Conservation (phyloP, 306 rosid species). For the Lithocarpus polystachyus region DNA sequence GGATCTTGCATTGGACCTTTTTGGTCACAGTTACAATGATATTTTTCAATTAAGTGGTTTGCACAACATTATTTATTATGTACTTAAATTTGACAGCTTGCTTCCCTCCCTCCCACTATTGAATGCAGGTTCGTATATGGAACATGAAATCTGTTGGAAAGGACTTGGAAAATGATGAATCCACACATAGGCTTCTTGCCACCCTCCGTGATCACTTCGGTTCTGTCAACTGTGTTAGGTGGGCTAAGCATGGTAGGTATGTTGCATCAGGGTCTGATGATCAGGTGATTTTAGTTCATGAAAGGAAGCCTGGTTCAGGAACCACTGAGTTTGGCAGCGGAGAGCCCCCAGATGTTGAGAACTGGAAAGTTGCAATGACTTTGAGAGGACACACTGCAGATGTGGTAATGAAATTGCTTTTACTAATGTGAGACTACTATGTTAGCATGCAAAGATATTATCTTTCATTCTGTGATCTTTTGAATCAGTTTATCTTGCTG, state of each 20-base stretch:
- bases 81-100: not conserved
- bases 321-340: conserved; percentile 98
- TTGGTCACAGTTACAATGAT: too few species aligned
- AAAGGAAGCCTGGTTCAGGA: conserved; percentile 99
- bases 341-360: conserved; percentile 96
- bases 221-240: conserved; percentile 96
- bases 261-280: conserved; percentile 98
- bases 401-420: conserved; percentile 81
- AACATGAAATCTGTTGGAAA: conserved; percentile 80
- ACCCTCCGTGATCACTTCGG: conserved; percentile 97
- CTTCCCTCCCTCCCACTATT: conserved; percentile 1
- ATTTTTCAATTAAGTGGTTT: not conserved
- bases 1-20: too few species aligned
- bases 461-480: not conserved
- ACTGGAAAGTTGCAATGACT: conserved; percentile 95
- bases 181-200: conserved; percentile 90
- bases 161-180: conserved; percentile 52
- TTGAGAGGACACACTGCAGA: conserved; percentile 98
- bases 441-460: not conserved
- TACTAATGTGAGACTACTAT: not conserved
- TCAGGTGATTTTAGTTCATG: conserved; percentile 87
- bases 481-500: not conserved
- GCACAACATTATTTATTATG: not conserved
- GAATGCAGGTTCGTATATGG: conserved; percentile 92
- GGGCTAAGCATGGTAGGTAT: conserved; percentile 93